Evolutionary conservation across 495 filamentous ascomycete species (phyloP), one percentile per base, ranked within the genome.

Genomic region (Lentithecium fluviatile): DNA sequence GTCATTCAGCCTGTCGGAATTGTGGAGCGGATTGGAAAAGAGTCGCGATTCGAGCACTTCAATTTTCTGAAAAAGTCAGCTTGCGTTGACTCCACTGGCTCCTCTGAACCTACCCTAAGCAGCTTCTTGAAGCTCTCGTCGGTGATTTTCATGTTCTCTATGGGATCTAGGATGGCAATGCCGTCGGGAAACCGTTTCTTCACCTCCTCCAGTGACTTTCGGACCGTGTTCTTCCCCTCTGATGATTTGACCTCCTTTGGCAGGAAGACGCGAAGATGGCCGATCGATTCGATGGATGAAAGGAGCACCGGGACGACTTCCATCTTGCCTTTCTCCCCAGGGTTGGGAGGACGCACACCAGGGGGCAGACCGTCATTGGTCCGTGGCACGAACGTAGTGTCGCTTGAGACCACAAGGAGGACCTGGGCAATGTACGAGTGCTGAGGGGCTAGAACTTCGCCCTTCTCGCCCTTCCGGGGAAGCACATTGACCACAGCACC

Each of bases 31-130:
- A 67, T 95, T 96, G 12, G 86, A 76, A 6, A 96, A 74, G n/a
- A 98, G 77, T 25, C 87, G 83, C n/a, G 91, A 90, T 72, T 98
- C 95, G 6, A 97, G 82, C 24, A 96, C 88, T 71, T 98, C 95
- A 58, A 97, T 96, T 84, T 96, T 97, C 81, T 85, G 52, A n/a
- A 45, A 13, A 20, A 62, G 62, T 66, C 40, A 56, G 45, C 32
- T 8, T 38, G 32, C 32, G 8, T 36, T 8, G 32, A 20, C 20
- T 25, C 5, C 13, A 19, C 32, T 45, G 10, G 42, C 45, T 3
- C 2, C n/a, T 1, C 20, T 8, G 13, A 42, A 71, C 81, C 69
- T 76, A 86, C 85, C 65, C 93, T 83, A 11, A 97, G 84, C 2
- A 94, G 82, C 68, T 90, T 89, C 79, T 95, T 97, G 77, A 97